phyloP scores from a whole-genome alignment of 2,329 filamentous ascomycete genomes.

The Colletotrichum plurivorum region DNA sequence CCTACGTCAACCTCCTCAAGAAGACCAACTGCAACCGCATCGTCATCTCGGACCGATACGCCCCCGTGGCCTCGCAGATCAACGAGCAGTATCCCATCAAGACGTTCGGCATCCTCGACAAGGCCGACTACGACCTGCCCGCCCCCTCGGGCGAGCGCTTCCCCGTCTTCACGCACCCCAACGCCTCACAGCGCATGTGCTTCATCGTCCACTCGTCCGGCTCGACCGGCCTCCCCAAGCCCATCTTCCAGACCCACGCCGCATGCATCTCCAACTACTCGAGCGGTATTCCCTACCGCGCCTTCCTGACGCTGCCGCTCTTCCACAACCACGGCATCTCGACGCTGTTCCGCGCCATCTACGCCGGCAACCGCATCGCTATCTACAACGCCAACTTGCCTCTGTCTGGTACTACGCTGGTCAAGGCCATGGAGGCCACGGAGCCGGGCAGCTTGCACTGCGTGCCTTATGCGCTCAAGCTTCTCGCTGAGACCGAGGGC shows the following conservation, averaged over 20 bases:
- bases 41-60: constrained; percentile 37
- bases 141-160: constrained; percentile 36
- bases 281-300: constrained; percentile 57
- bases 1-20: constrained; percentile 62
- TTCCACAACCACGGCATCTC: constrained; percentile 67
- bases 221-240: constrained; percentile 69
- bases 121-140: constrained; percentile 36
- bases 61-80: constrained; percentile 38
- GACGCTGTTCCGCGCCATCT: constrained; percentile 62
- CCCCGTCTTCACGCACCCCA: constrained; percentile 38
- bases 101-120: constrained; percentile 42
- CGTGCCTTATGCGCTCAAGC: constrained; percentile 71
- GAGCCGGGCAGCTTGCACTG: constrained; percentile 65
- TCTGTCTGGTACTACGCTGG: constrained; percentile 59
- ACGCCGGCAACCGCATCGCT: constrained; percentile 59
- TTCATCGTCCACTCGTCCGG: constrained; percentile 58
- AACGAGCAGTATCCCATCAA: constrained; percentile 45
- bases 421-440: constrained; percentile 55
- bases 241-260: constrained; percentile 66
- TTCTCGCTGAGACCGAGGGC: constrained; percentile 67
- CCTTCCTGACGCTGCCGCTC: constrained; percentile 63
- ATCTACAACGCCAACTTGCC: constrained; percentile 65
- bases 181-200: constrained; percentile 41
- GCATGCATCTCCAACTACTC: constrained; percentile 61
- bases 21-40: constrained; percentile 54